Conservation (phyloP, 352 stramenopile species). For the Aphanomyces stellatus region DNA sequence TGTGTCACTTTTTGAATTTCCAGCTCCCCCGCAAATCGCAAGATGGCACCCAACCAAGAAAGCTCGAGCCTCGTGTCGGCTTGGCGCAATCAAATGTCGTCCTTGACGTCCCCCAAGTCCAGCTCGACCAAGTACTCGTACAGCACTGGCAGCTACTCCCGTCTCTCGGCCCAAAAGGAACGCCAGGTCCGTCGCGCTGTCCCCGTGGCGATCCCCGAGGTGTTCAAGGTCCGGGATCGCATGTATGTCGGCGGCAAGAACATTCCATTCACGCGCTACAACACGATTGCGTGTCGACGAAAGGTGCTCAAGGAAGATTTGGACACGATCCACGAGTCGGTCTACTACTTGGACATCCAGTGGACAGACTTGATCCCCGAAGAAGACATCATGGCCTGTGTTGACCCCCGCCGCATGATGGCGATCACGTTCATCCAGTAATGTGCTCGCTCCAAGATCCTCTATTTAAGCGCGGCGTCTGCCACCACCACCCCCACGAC, state of each 20-base stretch:
- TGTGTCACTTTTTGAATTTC: neutral
- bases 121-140: slow-evolving; percentile 1
- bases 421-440: slow-evolving; percentile 17
- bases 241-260: slow-evolving; percentile 14
- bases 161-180: neutral
- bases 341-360: slow-evolving; percentile 5
- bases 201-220: slow-evolving; percentile 4
- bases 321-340: slow-evolving; percentile 15
- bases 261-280: slow-evolving; percentile 18
- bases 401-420: neutral
- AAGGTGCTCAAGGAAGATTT: slow-evolving; percentile 4
- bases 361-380: slow-evolving; percentile 5
- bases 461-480: no score
- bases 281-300: slow-evolving; percentile 2
- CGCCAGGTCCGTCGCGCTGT: neutral
- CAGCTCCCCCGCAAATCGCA: neutral
- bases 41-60: neutral
- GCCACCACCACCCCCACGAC: no score
- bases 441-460: no score
- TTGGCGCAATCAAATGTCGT: neutral
- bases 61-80: no score
- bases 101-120: neutral
- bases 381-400: neutral
- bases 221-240: neutral
- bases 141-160: slow-evolving; percentile 4